Base-by-base conservation (phyloP, 1,284 basidiomycete genomes). In the Exsudoporus floridanus region DNA sequence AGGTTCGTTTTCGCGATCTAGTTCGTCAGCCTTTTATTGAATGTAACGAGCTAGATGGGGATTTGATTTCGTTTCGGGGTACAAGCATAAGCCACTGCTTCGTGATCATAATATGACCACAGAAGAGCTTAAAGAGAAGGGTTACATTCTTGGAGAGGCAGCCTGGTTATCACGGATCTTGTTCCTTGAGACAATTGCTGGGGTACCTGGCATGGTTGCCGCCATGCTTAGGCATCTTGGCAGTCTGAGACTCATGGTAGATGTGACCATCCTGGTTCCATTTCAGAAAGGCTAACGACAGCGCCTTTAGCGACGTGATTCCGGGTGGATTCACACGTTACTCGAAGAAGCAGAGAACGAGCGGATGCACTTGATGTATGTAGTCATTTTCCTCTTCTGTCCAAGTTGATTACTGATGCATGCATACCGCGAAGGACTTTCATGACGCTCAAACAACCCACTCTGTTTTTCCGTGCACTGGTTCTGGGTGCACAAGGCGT, bases 321-420 rank as follows among this genome's bases (percentile, higher is more conserved):
- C 85, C 50, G 93, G 93, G 49, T 97, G 93, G 92, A 83, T 83
- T 57, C 81, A 83, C 61, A 94, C 92, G 4, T 80, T 93, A 36
- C 75, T 96, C 25, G 90, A 94, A 69, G 94, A 98, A 73, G 94
- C 94, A 7, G 94, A 98, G 68, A 98, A 98, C 66, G 94, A 98
- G 73, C 78, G 94, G 46, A 94, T 94, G 92, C 93, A 95, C 71
- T 77, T 95, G 36, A 91, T 95, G 91, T 86, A 41, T 45, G 46
- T 42, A 23, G 46, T 52, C 47, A 48, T 55, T 39, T 40, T 12
- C 46, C 14, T 31, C 27, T 46, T 48, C 13, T 28, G 25, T 37
- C 27, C 12, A 14, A 37, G 25, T 41, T 53, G 33, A 56, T 59
- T 41, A 49, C 39, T 55, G 51, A 60, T 46, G 40, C 53, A 53